Percentiles rank a stretch among this genome's conserved stretches.
Conservation (phyloP, 2,329 filamentous ascomycete genomes). For the Chrysoporthe austroafricana region DNA sequence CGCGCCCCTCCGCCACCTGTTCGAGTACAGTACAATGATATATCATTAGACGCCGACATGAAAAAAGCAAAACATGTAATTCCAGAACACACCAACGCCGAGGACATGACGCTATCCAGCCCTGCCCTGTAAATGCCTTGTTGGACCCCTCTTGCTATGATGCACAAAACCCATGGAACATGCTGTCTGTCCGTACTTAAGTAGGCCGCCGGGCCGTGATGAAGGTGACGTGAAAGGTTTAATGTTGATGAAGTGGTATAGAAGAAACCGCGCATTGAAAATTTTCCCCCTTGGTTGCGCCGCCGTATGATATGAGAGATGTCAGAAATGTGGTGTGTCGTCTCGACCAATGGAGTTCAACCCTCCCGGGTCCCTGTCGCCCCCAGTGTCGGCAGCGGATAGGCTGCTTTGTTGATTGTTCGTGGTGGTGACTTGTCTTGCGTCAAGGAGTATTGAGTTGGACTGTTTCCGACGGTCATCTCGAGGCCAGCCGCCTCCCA, state of each 20-base stretch:
- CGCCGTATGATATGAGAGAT: conserved; percentile 17
- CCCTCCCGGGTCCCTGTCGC: neutral
- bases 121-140: conserved; percentile 11
- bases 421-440: conserved; percentile 4
- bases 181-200: conserved; percentile 5
- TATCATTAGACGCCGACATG: conserved; percentile 18
- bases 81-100: conserved; percentile 11
- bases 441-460: conserved; percentile 13
- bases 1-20: neutral
- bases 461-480: conserved; percentile 1
- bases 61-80: conserved; percentile 7
- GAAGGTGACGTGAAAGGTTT: conserved; percentile 21
- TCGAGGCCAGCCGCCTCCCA: conserved; percentile 13
- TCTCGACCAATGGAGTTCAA: conserved; percentile 12
- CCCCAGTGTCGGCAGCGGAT: conserved; percentile 3
- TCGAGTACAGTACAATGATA: conserved; percentile 14
- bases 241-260: conserved; percentile 26
- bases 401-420: neutral
- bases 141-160: conserved; percentile 22
- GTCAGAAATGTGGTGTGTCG: conserved; percentile 4
- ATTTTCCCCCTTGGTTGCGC: conserved; percentile 26
- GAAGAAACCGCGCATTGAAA: conserved; percentile 4
- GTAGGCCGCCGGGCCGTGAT: conserved; percentile 12
- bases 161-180: conserved; percentile 20
- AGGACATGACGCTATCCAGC: conserved; percentile 14